These are phyloP conservation scores for Spencermartinsiella europaea DNA, from an alignment of 805 yeast genomes.

Conservation along the genomic window DNA sequence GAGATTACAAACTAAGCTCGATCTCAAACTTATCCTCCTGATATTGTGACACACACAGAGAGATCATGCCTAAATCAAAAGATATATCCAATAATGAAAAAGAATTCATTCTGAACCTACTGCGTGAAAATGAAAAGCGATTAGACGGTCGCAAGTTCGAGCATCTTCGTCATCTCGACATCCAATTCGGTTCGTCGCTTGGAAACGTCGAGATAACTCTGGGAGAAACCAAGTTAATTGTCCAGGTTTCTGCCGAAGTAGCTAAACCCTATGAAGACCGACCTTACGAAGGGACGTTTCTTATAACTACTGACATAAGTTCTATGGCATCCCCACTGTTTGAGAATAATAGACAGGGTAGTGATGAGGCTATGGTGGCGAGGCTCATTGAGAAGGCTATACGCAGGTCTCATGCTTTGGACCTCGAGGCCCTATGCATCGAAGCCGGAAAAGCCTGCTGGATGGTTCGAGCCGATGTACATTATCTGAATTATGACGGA, in stretches of 20 bases:
- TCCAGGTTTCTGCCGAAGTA: conserved; percentile 69
- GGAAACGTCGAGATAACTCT: conserved; percentile 76
- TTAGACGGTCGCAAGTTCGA: conserved; percentile 63
- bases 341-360: conserved; percentile 67
- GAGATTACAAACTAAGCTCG: no score
- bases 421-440: conserved; percentile 84
- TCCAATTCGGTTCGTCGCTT: conserved; percentile 53
- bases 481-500: conserved; percentile 86
- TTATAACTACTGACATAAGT: conserved; percentile 77
- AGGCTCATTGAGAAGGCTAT: conserved; percentile 88
- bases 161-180: conserved; percentile 60
- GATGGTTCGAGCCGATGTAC: conserved; percentile 86
- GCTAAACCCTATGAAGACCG: conserved; percentile 80
- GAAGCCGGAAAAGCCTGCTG: conserved; percentile 89
- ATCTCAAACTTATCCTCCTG: no score
- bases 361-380: conserved; percentile 74
- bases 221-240: conserved; percentile 71
- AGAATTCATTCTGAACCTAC: conserved; percentile 54
- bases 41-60: background rate
- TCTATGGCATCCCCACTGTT: conserved; percentile 87
- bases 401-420: conserved; percentile 84
- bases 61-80: conserved; percentile 49
- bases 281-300: conserved; percentile 88
- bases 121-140: conserved; percentile 53
- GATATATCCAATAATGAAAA: conserved; percentile 62